phyloP scores from a whole-genome alignment of 257 asterid species.

The Solanum commersonii region DNA sequence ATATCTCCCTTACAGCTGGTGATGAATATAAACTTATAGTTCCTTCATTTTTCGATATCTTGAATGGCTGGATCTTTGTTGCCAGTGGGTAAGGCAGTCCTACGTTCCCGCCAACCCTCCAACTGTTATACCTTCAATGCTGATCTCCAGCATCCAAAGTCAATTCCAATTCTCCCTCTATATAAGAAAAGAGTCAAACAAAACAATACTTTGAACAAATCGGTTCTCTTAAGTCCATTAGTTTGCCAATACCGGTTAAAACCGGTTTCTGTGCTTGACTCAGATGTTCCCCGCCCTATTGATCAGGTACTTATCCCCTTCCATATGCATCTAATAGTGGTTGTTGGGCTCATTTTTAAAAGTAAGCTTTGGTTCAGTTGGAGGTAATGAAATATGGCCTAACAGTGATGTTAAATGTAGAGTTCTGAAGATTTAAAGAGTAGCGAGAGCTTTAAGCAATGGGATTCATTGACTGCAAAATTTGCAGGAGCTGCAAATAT shows the following conservation, averaged over 20 bases:
- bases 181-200: background rate
- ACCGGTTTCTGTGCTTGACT: slow-evolving; percentile 30
- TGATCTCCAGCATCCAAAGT: slow-evolving; percentile 14
- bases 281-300: slow-evolving; percentile 33
- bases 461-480: slow-evolving; percentile 87
- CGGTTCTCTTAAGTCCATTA: slow-evolving; percentile 13
- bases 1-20: background rate
- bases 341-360: background rate
- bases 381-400: background rate
- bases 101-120: slow-evolving; percentile 18
- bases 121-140: slow-evolving; percentile 10
- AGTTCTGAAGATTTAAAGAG: slow-evolving; percentile 27
- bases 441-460: slow-evolving; percentile 44
- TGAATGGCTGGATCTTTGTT: slow-evolving; percentile 43
- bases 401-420: slow-evolving; percentile 23
- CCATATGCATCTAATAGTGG: background rate
- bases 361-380: background rate
- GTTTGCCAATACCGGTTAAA: slow-evolving; percentile 18
- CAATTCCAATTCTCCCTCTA: slow-evolving; percentile 2
- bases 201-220: slow-evolving; percentile 22
- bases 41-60: background rate
- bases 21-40: background rate
- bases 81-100: slow-evolving; percentile 33
- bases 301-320: slow-evolving; percentile 37
- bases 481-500: slow-evolving; percentile 91